These are phyloP conservation scores for Leccinum subgranulosum DNA, from an alignment of 768 basidiomycete species.

Conservation along the genomic window DNA sequence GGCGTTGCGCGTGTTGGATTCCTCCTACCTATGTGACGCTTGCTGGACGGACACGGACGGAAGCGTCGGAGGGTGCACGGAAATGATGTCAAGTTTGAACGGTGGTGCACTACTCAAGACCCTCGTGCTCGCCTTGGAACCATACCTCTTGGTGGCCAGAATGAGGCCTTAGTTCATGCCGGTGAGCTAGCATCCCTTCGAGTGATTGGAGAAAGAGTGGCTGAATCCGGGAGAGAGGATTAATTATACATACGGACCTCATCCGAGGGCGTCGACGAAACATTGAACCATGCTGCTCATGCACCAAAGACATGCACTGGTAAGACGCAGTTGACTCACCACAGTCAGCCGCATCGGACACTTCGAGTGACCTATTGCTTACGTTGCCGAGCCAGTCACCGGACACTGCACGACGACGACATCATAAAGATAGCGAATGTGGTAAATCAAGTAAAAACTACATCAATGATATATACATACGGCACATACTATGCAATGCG, in stretches of 20 bases:
- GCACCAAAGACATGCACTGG: neutral
- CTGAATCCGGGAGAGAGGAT: too few relatives aligned
- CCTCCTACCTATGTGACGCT: constrained; percentile 90
- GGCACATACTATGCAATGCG: neutral
- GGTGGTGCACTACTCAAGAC: constrained; percentile 50
- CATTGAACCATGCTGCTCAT: too few relatives aligned
- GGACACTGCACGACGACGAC: neutral
- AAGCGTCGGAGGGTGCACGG: neutral
- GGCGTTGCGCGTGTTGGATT: constrained; percentile 86
- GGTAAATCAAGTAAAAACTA: neutral
- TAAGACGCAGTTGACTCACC: neutral
- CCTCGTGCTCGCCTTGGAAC: constrained; percentile 46
- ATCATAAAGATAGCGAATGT: neutral
- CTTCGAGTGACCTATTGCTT: neutral
- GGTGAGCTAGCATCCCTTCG: neutral
- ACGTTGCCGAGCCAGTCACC: neutral
- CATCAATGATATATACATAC: neutral
- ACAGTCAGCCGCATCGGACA: neutral
- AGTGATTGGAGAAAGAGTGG: too few relatives aligned
- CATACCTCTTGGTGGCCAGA: constrained; percentile 23
- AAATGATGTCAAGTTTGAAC: constrained; percentile 33
- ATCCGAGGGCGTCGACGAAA: too few relatives aligned
- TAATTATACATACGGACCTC: too few relatives aligned
- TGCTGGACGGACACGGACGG: constrained; percentile 41
- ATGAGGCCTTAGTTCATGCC: too few relatives aligned